Evolutionary conservation across 495 filamentous ascomycete species (phyloP).

Genomic region (Aspergillus cristatus): DNA sequence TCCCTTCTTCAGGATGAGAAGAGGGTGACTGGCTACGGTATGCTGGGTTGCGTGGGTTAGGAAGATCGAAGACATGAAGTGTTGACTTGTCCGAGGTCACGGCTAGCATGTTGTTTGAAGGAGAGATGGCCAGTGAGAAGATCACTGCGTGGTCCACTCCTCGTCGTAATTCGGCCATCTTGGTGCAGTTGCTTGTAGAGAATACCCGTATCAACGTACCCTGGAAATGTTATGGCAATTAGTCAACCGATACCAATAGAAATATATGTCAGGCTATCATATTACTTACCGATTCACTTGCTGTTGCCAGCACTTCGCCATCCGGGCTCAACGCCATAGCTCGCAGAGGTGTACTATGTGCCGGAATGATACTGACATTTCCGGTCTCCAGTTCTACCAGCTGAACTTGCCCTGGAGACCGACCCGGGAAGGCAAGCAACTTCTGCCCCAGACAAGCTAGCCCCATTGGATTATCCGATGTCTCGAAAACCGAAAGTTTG

Average conservation of each 20-base stretch:
- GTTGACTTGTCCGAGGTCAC: conserved; percentile 97
- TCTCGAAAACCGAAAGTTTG: conserved; percentile 70
- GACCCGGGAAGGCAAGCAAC: conserved; percentile 70
- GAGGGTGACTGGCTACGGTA: conserved; percentile 28
- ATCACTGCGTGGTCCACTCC: conserved; percentile 83
- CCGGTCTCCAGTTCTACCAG: conserved; percentile 71
- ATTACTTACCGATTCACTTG: conserved; percentile 65
- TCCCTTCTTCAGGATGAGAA: conserved; percentile 33
- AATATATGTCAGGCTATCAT: not conserved
- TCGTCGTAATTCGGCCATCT: conserved; percentile 72
- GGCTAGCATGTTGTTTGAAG: conserved; percentile 65
- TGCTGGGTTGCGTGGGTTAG: conserved; percentile 25
- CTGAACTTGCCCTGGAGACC: conserved; percentile 84
- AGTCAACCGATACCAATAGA: conserved; percentile 2
- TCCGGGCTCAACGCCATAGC: conserved; percentile 75
- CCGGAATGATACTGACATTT: conserved; percentile 89
- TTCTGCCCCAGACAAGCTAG: conserved; percentile 69
- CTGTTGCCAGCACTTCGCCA: conserved; percentile 78
- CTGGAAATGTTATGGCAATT: conserved; percentile 26
- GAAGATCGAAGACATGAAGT: conserved; percentile 82
- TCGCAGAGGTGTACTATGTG: conserved; percentile 68
- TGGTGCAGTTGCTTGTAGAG: conserved; percentile 64
- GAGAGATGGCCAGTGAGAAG: conserved; percentile 80
- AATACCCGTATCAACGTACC: conserved; percentile 86
- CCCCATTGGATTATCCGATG: conserved; percentile 76